Percentiles rank a stretch among this genome's conserved stretches.
These are phyloP conservation scores for Penicillium corylophilum DNA, from an alignment of 2,329 filamentous ascomycete species.

Conservation along the genomic window DNA sequence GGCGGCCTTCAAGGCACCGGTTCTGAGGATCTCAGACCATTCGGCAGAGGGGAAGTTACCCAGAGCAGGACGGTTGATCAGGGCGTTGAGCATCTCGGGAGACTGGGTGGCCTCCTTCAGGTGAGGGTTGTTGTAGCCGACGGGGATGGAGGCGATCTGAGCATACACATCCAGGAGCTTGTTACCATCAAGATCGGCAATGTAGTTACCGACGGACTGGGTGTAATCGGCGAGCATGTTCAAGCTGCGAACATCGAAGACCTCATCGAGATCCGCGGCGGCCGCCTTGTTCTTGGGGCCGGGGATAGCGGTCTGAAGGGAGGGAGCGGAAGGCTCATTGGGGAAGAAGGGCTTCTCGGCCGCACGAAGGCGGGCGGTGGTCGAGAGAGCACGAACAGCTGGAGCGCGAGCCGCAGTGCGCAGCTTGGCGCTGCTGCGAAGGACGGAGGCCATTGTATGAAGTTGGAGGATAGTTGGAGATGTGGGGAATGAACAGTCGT, in stretches of 20 bases:
- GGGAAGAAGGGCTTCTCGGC: conserved; percentile 55
- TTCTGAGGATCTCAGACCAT: conserved; percentile 76
- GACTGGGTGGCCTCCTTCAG: conserved; percentile 69
- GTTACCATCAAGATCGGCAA: conserved; percentile 53
- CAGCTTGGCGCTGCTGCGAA: conserved; percentile 38
- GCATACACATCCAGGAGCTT: conserved; percentile 61
- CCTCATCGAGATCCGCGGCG: conserved; percentile 68
- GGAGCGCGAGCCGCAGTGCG: conserved; percentile 35
- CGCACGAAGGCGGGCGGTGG: conserved; percentile 35
- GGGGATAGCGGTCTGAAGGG: conserved; percentile 62
- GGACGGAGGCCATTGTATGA: conserved; percentile 36
- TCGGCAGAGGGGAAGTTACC: conserved; percentile 87
- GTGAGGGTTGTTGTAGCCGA: conserved; percentile 87
- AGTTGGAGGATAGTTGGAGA: conserved; percentile 2
- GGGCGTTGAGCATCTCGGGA: conserved; percentile 73
- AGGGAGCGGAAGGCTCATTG: conserved; percentile 58
- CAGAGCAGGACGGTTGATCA: conserved; percentile 86
- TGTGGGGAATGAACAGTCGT: conserved; percentile 9
- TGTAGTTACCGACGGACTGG: conserved; percentile 76
- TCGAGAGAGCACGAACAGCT: conserved; percentile 36
- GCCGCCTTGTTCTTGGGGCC: conserved; percentile 71
- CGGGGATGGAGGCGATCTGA: conserved; percentile 88
- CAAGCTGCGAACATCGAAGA: conserved; percentile 82
- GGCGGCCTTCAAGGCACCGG: conserved; percentile 76
- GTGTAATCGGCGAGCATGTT: conserved; percentile 80